Evolutionary conservation across 1,284 basidiomycete genomes (phyloP), one percentile per base, ranked within the genome.

Genomic region (Leccinum pachyderme): DNA sequence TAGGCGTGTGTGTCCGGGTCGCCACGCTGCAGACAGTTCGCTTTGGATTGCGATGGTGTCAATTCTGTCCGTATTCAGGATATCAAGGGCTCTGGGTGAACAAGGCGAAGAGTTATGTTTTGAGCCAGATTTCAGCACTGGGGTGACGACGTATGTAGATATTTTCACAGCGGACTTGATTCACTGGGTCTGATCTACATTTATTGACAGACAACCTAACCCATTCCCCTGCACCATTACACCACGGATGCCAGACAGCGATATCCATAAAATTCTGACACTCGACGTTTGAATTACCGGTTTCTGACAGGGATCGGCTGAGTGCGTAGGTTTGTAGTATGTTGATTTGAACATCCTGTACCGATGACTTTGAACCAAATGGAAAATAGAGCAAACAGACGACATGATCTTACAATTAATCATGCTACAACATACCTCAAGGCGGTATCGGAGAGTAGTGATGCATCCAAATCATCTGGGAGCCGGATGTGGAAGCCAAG

Each of bases 1-100:
- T 27, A 53, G 60, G 18, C 53, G 69, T 11, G 46, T 66, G 12
- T 71, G 71, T 27, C 68, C 60, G 8, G 69, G 70, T 8, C 61
- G 66, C 24, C 51, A 63, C 52, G 15, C 48, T 39, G 69, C 71
- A 3, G 69, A 68, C 27, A 52, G 31, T 28, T 59, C 60, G 1
- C 5, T 66, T 25, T 71, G 66, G 68, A 56, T 51, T 52, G 57
- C 52, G 9, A 59, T 72, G 13, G 61, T 56, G 7, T 54, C 22
- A 5, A 57, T 69, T 31, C 53, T 73, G 49, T 54, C 48, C 5
- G 46, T 32, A 27, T 61, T 67, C 32, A 63, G 54, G 9, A 61
- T 69, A 27, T 51, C 56, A 18, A 70, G 59, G 43, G 52, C 50
- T 11, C 41, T 50, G 1, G 58, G 55, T 13, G 55, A 57, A 37